phyloP scores from a whole-genome alignment of 139 green algal genomes.

The Chlamydomonas schloesseri region DNA sequence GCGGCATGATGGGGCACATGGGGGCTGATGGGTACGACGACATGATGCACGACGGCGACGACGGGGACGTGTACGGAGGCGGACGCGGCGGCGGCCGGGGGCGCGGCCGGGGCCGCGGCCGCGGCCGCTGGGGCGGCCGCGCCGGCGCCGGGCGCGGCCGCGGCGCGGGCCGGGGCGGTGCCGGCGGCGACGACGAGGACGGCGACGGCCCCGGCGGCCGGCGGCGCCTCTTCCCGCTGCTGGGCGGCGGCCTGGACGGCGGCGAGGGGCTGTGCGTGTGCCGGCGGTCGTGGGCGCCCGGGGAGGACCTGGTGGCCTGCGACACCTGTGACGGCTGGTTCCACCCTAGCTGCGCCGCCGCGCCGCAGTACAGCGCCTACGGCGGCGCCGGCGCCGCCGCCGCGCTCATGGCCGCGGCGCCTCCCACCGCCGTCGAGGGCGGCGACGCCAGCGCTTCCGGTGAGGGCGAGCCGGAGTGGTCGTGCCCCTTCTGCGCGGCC shows the following conservation, averaged over 20 bases:
- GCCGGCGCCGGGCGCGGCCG: background rate
- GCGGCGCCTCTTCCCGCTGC: background rate
- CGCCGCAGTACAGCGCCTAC: too few relatives aligned
- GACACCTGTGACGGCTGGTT: conserved; percentile 40
- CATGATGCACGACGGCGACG: conserved; percentile 4
- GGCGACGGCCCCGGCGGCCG: background rate
- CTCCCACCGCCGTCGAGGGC: too few relatives aligned
- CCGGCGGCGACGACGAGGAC: background rate
- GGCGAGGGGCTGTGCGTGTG: conserved; percentile 17
- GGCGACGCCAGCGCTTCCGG: too few relatives aligned
- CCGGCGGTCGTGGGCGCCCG: background rate
- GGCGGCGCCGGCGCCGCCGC: too few relatives aligned
- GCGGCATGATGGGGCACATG: too few relatives aligned
- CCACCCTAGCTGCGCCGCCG: conserved; percentile 1
- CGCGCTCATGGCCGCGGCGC: too few relatives aligned
- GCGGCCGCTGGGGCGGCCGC: background rate
- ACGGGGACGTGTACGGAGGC: background rate
- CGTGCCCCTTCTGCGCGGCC: background rate
- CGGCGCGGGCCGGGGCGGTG: background rate
- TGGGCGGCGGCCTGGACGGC: background rate
- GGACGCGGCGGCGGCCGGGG: background rate
- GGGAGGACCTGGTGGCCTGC: conserved; percentile 8
- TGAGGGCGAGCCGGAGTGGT: background rate
- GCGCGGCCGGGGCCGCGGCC: background rate
- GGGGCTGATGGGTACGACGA: too few relatives aligned